These are phyloP conservation scores for Monosporascus sp. DNA, from an alignment of 2,329 filamentous ascomycete genomes.

Conservation along the genomic window DNA sequence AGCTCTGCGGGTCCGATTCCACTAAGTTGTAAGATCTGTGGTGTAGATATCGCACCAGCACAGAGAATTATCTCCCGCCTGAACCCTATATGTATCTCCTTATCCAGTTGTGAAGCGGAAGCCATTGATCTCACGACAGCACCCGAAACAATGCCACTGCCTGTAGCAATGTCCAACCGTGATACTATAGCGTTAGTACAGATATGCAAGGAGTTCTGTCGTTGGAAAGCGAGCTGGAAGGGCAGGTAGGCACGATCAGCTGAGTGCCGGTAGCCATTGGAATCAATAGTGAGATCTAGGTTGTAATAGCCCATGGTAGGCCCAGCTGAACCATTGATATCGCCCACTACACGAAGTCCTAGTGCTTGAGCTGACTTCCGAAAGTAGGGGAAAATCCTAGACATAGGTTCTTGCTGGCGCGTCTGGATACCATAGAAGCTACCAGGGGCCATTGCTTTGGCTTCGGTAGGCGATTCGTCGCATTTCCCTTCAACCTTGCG, in stretches of 20 bases:
- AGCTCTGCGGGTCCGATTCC: conserved; percentile 5
- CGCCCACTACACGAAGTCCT: conserved; percentile 4
- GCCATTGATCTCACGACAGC: conserved; percentile 2
- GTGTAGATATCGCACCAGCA: conserved; percentile 5
- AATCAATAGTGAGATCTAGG: conserved; percentile 6
- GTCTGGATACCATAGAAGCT: too few relatives aligned
- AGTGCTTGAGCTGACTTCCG: conserved; percentile 6
- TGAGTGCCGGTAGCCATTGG: conserved; percentile 3
- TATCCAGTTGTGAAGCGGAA: too few relatives aligned
- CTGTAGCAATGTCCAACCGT: conserved; percentile 4
- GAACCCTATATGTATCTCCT: background rate
- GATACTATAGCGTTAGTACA: conserved; percentile 5
- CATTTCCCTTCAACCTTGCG: conserved; percentile 3
- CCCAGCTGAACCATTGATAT: conserved; percentile 4
- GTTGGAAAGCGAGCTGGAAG: too few relatives aligned
- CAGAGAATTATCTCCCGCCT: conserved; percentile 7
- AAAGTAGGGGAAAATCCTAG: conserved; percentile 5
- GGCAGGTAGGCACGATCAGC: conserved; percentile 7
- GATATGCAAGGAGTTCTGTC: too few relatives aligned
- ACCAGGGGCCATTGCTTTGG: conserved; percentile 3
- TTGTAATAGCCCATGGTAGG: conserved; percentile 6
- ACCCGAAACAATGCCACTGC: background rate
- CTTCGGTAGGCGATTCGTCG: background rate
- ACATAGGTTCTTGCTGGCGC: conserved; percentile 2
- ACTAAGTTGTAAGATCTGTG: conserved; percentile 7